These are phyloP conservation scores for Galeopsis tetrahit DNA, from an alignment of 257 asterid genomes.

Conservation along the genomic window DNA sequence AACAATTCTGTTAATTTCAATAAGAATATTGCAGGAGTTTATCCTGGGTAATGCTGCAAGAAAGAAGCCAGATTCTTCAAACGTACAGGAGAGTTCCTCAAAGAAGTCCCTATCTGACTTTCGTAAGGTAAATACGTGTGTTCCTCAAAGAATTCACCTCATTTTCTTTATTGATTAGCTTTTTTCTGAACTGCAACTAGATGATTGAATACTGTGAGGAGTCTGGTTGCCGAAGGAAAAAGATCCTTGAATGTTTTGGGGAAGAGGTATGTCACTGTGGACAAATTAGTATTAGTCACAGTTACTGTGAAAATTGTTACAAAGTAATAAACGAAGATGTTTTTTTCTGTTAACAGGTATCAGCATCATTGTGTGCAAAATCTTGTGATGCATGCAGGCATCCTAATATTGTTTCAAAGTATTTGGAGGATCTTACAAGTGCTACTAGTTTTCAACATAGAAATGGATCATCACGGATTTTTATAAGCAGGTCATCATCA, in stretches of 20 bases:
- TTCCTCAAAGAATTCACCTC: conserved; percentile 6
- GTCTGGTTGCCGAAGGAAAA: conserved; percentile 87
- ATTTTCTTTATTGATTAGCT: conserved; percentile 28
- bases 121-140: conserved; percentile 54
- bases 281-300: conserved; percentile 15
- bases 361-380: conserved; percentile 68
- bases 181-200: conserved; percentile 49
- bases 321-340: conserved; percentile 27
- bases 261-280: conserved; percentile 63
- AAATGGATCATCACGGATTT: conserved; percentile 69
- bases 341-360: conserved; percentile 60
- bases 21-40: conserved; percentile 63
- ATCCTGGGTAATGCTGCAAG: conserved; percentile 68
- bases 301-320: conserved; percentile 22
- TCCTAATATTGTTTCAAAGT: conserved; percentile 69
- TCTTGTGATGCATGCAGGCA: conserved; percentile 90
- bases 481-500: conserved; percentile 69
- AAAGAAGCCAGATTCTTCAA: conserved; percentile 61
- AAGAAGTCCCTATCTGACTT: conserved; percentile 74
- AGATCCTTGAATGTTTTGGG: conserved; percentile 89
- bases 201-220: conserved; percentile 88
- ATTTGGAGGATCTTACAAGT: conserved; percentile 71
- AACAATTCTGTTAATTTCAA: conserved; percentile 22
- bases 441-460: conserved; percentile 52
- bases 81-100: conserved; percentile 60